phyloP scores from a whole-genome alignment of 345 rosid genomes.

The Corchorus olitorius region DNA sequence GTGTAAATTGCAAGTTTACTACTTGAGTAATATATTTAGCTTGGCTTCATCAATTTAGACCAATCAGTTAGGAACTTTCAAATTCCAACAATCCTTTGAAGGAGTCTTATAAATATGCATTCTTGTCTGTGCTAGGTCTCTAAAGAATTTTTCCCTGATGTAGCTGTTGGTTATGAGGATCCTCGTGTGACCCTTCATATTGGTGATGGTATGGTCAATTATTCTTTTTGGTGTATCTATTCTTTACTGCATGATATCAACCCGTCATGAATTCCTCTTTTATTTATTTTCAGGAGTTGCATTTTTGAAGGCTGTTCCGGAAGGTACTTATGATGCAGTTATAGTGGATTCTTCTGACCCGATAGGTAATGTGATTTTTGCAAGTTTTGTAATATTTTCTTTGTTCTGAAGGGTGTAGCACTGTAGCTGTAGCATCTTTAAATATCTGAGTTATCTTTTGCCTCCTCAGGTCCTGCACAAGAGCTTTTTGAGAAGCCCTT shows the following conservation, averaged over 20 bases:
- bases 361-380: constrained; percentile 47
- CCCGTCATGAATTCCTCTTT: background rate
- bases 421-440: background rate
- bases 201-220: constrained; percentile 73
- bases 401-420: background rate
- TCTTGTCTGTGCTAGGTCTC: constrained; percentile 57
- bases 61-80: background rate
- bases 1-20: background rate
- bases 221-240: background rate
- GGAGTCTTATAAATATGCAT: background rate
- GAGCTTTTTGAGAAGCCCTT: constrained; percentile 97
- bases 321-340: constrained; percentile 88
- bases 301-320: constrained; percentile 71
- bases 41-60: background rate
- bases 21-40: background rate
- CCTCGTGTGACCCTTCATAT: constrained; percentile 82
- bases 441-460: constrained; percentile 8
- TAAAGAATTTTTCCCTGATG: constrained; percentile 75
- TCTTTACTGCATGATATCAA: background rate
- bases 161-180: constrained; percentile 90
- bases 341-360: constrained; percentile 98
- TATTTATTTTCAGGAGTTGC: constrained; percentile 66
- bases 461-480: constrained; percentile 78
- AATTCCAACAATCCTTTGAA: background rate
- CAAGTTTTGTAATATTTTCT: background rate